phyloP scores from a whole-genome alignment of 1,284 basidiomycete genomes.

The Acaromyces ingoldii region DNA sequence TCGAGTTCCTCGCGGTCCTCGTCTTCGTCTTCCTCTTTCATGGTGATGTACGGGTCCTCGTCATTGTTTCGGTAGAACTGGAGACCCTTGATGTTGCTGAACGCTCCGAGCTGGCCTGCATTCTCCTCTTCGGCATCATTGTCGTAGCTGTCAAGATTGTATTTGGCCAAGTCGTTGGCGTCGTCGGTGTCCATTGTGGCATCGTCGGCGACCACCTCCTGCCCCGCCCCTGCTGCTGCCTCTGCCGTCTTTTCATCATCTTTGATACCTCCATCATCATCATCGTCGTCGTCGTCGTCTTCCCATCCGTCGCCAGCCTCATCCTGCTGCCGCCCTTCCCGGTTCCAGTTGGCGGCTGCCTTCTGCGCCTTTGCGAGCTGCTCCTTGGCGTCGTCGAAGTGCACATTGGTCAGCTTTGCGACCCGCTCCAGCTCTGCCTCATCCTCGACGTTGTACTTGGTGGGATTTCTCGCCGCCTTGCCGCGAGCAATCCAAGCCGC shows the following conservation, averaged over 20 bases:
- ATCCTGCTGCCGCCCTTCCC: slow-evolving; percentile 26
- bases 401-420: slow-evolving; percentile 76
- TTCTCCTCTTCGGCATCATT: slow-evolving; percentile 62
- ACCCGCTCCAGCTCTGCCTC: slow-evolving; percentile 86
- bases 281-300: slow-evolving; percentile 49
- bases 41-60: slow-evolving; percentile 94
- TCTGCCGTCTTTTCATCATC: slow-evolving; percentile 49
- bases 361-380: slow-evolving; percentile 63
- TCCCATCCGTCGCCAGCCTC: slow-evolving; percentile 20
- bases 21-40: slow-evolving; percentile 69
- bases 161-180: slow-evolving; percentile 77
- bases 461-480: slow-evolving; percentile 68
- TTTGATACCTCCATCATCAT: slow-evolving; percentile 57
- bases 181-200: slow-evolving; percentile 54
- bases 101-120: slow-evolving; percentile 65
- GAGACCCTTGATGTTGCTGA: slow-evolving; percentile 92
- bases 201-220: no score
- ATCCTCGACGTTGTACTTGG: slow-evolving; percentile 85
- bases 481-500: slow-evolving; percentile 76
- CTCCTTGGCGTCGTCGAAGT: slow-evolving; percentile 77
- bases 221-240: no score
- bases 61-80: slow-evolving; percentile 85
- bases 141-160: slow-evolving; percentile 91
- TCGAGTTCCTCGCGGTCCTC: slow-evolving; percentile 86
- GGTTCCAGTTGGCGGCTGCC: slow-evolving; percentile 25